Base-by-base conservation (phyloP, 768 basidiomycete species). In the Phylloporus rhodoxanthus region DNA sequence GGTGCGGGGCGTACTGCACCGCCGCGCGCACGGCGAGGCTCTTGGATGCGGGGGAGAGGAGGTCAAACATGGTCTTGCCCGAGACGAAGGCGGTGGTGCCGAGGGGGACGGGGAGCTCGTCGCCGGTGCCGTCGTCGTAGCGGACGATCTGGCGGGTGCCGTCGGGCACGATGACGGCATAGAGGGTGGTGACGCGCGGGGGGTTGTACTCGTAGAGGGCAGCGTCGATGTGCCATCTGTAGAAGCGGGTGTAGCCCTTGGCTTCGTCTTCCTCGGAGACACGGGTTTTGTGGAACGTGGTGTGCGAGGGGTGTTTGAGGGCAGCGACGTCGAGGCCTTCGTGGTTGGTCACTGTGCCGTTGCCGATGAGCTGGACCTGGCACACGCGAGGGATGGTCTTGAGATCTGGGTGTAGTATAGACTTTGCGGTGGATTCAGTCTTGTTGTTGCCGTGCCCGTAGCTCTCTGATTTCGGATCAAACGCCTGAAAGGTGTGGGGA, bases 371-470 rank as follows among this genome's bases (percentile, higher is more conserved):
- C 65, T 95, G 92, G 1, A 95, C 92, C 62, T 93, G 88, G 1
- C 89, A 88, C 1, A 87, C 82, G 20, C 84, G 78, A 1, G 92
- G 90, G 53, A 95, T 90, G 33, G 88, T 92, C 74, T 91, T 94
- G 59, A 93, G 79, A 64, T 92, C 87, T 0, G 90, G 87, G 62
- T 91, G 89, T 13, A 92, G 80, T 58, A 93, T 85, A 4, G 90
- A 91, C 60, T 85, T 85, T 59, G 75, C 78, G 19, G 82, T 81
- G 38, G 72, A 69, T 47, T 82, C 78, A 0, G 86, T 90, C 74
- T 90, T 89, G 73, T 90, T 89, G 68, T 91, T 91, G 2, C 91
- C 89, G 59, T 93, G 91, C 0, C 91, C 91, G 59, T 93, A 92
- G 56, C 68, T 65, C 50, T 79, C 73, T 23, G 75, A 69, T 0